These are phyloP conservation scores for Helichrysum umbraculigerum DNA, from an alignment of 129 eudicot genomes.

Conservation along the genomic window DNA sequence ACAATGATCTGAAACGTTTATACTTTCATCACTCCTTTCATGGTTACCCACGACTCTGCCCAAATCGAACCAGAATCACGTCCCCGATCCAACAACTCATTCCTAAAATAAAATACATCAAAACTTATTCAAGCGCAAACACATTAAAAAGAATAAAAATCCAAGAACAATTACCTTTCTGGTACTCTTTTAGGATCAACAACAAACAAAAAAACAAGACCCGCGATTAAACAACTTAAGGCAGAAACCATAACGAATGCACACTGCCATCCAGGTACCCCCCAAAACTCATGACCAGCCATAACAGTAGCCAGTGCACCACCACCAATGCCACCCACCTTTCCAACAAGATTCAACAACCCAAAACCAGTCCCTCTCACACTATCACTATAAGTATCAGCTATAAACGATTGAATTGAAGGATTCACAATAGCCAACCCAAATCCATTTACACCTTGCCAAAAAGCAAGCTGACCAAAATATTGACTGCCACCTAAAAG, in stretches of 20 bases:
- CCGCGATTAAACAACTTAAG: conserved; percentile 65
- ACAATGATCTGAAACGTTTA: conserved; percentile 93
- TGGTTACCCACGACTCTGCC: conserved; percentile 88
- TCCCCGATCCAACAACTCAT: conserved; percentile 49
- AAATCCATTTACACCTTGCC: conserved; percentile 90
- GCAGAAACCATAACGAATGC: conserved; percentile 70
- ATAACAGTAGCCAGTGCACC: conserved; percentile 91
- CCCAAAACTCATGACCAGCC: conserved; percentile 87
- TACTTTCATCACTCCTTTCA: conserved; percentile 68
- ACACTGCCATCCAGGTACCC: conserved; percentile 88
- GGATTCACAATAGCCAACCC: conserved; percentile 98
- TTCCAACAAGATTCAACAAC: conserved; percentile 74
- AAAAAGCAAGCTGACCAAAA: conserved; percentile 73
- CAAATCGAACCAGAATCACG: conserved; percentile 52
- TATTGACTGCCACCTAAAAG: conserved; percentile 75
- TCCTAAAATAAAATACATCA: conserved; percentile 39
- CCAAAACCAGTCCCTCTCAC: conserved; percentile 93
- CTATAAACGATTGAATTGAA: conserved; percentile 92
- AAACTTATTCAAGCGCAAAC: not conserved
- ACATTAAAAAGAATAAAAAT: not conserved
- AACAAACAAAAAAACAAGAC: conserved; percentile 72
- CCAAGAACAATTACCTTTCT: conserved; percentile 43
- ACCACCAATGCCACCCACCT: conserved; percentile 93
- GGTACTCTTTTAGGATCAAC: conserved; percentile 70
- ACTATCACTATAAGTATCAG: conserved; percentile 76